Percentiles rank a stretch among this genome's conserved stretches.
These are phyloP conservation scores for Citrullus amarus DNA, from an alignment of 306 rosid genomes.

Conservation along the genomic window DNA sequence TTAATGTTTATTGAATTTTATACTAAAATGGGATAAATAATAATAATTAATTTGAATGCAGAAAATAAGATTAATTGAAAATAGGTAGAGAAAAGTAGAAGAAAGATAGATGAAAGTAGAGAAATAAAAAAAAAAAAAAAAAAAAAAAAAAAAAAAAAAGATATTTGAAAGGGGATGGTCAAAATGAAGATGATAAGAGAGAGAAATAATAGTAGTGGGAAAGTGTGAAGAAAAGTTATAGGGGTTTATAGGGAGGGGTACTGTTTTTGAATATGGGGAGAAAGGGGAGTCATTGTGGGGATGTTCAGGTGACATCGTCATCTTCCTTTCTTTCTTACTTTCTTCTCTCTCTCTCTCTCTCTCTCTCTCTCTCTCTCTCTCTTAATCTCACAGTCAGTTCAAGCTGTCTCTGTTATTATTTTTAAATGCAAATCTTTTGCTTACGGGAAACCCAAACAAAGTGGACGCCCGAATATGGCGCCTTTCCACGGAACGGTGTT, in stretches of 20 bases:
- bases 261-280: background rate
- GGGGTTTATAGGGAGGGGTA: background rate
- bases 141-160: no score
- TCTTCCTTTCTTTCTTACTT: background rate
- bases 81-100: no score
- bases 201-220: background rate
- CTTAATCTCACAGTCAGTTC: no score
- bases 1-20: no score
- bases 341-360: background rate
- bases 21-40: no score
- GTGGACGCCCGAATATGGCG: constrained; percentile 17
- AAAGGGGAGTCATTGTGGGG: background rate
- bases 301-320: constrained; percentile 9
- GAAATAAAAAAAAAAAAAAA: no score
- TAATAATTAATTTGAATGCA: no score
- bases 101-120: no score
- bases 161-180: no score
- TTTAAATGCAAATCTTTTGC: constrained; percentile 2
- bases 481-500: constrained; percentile 23
- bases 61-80: no score
- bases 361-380: background rate
- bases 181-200: background rate
- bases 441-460: background rate
- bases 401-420: no score
- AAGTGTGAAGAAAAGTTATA: background rate